Base-by-base conservation (phyloP, 139 green algal species). In the Raphidocelis subcapitata region DNA sequence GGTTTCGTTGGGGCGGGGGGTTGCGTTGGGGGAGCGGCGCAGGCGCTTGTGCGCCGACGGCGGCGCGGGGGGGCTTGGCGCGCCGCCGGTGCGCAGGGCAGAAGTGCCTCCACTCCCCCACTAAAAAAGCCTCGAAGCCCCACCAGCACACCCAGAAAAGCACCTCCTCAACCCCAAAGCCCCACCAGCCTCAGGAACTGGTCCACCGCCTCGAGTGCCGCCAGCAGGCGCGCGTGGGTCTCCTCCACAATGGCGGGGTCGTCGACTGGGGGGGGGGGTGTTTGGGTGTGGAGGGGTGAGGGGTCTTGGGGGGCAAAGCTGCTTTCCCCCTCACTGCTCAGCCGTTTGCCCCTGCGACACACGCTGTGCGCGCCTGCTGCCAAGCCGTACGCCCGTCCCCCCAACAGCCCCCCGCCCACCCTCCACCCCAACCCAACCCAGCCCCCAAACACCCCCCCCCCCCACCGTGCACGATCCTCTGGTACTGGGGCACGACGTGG, bases 131-230 rank as follows among this genome's bases (percentile, higher is more conserved):
- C n/a, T n/a, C n/a, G n/a, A n/a, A n/a, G n/a, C n/a, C n/a, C n/a
- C n/a, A n/a, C n/a, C n/a, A n/a, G n/a, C n/a, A n/a, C n/a, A n/a
- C n/a, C n/a, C n/a, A n/a, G n/a, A n/a, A n/a, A n/a, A n/a, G n/a
- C n/a, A n/a, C n/a, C n/a, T n/a, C n/a, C n/a, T n/a, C n/a, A n/a
- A n/a, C n/a, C n/a, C n/a, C n/a, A n/a, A n/a, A n/a, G n/a, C n/a
- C n/a, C n/a, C n/a, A n/a, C n/a, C 69, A 76, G 59, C 15, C 41
- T 62, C 44, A 76, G 29, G 57, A 76, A 76, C 59, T 76, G 59
- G 41, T 76, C 69, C 26, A 76, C 60, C 12, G 33, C 54, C 5
- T 57, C 59, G 18, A 76, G 59, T 10, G 69, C 69, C 44, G 47
- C 47, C 21, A 76, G 41, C 29, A 76, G 59, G 10, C n/a, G 28